Conservation (phyloP, 2,329 filamentous ascomycete genomes). For the Arachnomyces sp. region DNA sequence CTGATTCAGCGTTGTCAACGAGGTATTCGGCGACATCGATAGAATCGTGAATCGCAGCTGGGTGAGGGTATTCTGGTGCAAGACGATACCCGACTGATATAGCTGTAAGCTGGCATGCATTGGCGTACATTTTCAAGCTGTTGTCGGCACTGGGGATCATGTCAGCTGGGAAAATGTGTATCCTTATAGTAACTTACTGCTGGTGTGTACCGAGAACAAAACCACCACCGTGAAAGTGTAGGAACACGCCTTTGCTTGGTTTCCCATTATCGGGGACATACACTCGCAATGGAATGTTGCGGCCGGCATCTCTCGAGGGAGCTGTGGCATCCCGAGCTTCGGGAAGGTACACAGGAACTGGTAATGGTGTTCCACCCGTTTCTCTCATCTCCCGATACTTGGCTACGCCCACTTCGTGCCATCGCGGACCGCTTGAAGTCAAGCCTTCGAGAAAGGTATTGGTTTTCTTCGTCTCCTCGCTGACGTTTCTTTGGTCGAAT, state of each 20-base stretch:
- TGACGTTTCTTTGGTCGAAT: too few relatives aligned
- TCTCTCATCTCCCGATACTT: constrained; percentile 48
- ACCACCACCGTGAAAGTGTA: constrained; percentile 50
- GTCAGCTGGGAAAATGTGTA: background rate
- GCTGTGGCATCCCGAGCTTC: constrained; percentile 40
- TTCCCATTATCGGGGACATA: constrained; percentile 42
- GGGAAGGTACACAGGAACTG: constrained; percentile 38
- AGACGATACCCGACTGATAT: constrained; percentile 52
- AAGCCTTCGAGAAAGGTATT: constrained; percentile 18
- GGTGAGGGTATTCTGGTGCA: constrained; percentile 52
- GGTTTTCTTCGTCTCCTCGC: too few relatives aligned
- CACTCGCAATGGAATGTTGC: constrained; percentile 45
- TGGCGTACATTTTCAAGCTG: constrained; percentile 43
- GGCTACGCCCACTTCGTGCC: constrained; percentile 48
- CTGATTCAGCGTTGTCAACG: constrained; percentile 36
- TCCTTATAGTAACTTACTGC: constrained; percentile 18
- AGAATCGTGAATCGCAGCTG: constrained; percentile 48
- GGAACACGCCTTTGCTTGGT: constrained; percentile 36
- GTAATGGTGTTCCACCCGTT: constrained; percentile 46
- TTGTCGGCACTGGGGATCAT: constrained; percentile 33
- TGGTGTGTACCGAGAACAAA: constrained; percentile 28
- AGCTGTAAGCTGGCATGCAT: constrained; percentile 40
- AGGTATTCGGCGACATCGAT: constrained; percentile 49
- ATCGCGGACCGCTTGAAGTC: constrained; percentile 37
- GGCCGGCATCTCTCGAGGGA: constrained; percentile 44